These are phyloP conservation scores for Tagetes erecta DNA, from an alignment of 129 eudicot species.

Conservation along the genomic window DNA sequence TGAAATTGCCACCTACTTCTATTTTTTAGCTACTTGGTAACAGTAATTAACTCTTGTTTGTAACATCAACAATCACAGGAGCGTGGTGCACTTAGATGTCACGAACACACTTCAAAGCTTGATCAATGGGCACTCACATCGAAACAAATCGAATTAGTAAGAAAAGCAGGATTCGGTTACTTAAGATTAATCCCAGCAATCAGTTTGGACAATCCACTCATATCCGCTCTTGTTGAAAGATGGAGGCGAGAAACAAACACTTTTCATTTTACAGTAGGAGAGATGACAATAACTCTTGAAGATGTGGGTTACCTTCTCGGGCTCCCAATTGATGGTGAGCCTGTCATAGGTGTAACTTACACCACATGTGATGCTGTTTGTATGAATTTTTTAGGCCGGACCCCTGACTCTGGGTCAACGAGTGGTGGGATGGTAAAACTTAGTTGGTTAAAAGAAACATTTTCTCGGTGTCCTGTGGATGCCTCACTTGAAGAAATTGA, in stretches of 20 bases:
- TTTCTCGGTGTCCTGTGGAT: slow-evolving; percentile 65
- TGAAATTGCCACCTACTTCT: neutral
- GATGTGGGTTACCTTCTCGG: slow-evolving; percentile 93
- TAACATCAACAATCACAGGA: slow-evolving; percentile 49
- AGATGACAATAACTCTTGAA: slow-evolving; percentile 92
- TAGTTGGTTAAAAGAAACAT: slow-evolving; percentile 91
- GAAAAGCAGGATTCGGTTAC: slow-evolving; percentile 82
- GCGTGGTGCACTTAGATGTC: slow-evolving; percentile 96
- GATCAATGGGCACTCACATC: slow-evolving; percentile 88
- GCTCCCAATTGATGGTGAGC: slow-evolving; percentile 81
- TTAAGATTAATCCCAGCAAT: slow-evolving; percentile 86
- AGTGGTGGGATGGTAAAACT: slow-evolving; percentile 99
- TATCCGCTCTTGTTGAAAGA: slow-evolving; percentile 90
- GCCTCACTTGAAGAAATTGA: slow-evolving; percentile 59
- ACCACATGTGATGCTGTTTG: slow-evolving; percentile 86
- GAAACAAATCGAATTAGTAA: slow-evolving; percentile 75
- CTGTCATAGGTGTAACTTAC: slow-evolving; percentile 93
- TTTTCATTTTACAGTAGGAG: slow-evolving; percentile 88
- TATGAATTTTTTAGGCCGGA: slow-evolving; percentile 60
- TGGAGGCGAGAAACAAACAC: slow-evolving; percentile 98
- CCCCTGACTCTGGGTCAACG: slow-evolving; percentile 82
- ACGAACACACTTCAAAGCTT: slow-evolving; percentile 97
- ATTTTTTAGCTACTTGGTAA: neutral
- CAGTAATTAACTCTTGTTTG: neutral
- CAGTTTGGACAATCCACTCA: slow-evolving; percentile 91